Evolutionary conservation across 257 asterid species (phyloP), one percentile per base, ranked within the genome.

Genomic region (Prunella vulgaris): DNA sequence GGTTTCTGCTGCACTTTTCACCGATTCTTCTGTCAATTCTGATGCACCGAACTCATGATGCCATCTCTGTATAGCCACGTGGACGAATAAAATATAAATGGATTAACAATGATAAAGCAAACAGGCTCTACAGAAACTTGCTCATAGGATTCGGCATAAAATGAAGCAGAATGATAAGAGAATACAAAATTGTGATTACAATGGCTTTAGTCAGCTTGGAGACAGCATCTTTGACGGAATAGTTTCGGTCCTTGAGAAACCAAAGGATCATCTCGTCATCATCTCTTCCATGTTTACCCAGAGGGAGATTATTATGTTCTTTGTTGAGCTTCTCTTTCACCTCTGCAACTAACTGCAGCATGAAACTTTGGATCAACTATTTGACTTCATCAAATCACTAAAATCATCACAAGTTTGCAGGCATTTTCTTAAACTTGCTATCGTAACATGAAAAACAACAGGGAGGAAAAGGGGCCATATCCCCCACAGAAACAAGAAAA

Each of bases 221-320:
- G 66, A 90, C 84, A 2, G 97, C 77, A 22, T 82, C 96, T 44
- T 80, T 84, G n/a, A 88, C 85, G 5, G 86, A 83, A 74, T 79
- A 90, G 66, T 82, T 83, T 14, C 96, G 73, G 65, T 90, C 97
- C 79, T 86, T 81, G 80, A 90, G 79, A 78, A 82, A 90, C 97
- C 96, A 88, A 20, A 82, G 83, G 63, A 90, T 90, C 90, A 90
- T 79, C 66, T 85, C 94, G 73, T 88, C 97, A 17, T 90, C 97
- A 56, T 88, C 94, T 78, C 92, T 81, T 77, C 97, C 97, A 67
- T 88, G 67, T 77, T 80, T 83, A 24, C 97, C 97, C 54, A 84
- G 71, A 0, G 97, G 96, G 69, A 90, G 97, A 77, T 60, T 56
- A n/a, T 13, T 77, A 40, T 88, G 76, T 51, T 86, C 88, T 68